phyloP scores from a whole-genome alignment of 176 grass and related monocot genomes.

The Microstegium vimineum region DNA sequence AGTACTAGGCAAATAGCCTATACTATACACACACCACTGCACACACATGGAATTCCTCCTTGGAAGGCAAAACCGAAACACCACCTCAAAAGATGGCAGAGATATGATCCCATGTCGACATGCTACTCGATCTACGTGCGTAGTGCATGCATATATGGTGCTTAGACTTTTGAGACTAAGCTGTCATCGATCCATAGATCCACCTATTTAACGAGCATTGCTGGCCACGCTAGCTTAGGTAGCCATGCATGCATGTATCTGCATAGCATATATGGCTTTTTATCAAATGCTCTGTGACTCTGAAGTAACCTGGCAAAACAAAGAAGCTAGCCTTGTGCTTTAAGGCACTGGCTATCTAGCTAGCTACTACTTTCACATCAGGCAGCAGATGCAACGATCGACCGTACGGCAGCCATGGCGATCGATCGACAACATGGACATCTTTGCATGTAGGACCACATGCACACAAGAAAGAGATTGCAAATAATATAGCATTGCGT shows the following conservation, averaged over 20 bases:
- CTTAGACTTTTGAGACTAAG: constrained; percentile 33
- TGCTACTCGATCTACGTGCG: background rate
- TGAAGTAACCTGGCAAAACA: constrained; percentile 25
- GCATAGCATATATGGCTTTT: background rate
- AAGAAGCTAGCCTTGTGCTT: constrained; percentile 8
- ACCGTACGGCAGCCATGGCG: constrained; percentile 11
- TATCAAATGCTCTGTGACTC: constrained; percentile 29
- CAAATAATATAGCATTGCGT: background rate
- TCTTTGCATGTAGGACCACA: constrained; percentile 14
- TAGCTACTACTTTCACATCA: background rate
- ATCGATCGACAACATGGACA: background rate
- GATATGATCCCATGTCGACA: constrained; percentile 20
- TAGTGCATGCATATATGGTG: background rate
- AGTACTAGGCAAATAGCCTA: background rate
- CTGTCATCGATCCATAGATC: background rate
- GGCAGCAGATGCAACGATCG: background rate
- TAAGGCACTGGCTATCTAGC: background rate
- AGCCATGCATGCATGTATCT: background rate
- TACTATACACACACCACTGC: background rate
- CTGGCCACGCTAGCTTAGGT: background rate
- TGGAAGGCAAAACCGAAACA: constrained; percentile 25
- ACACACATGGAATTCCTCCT: constrained; percentile 25
- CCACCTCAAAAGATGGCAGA: constrained; percentile 18
- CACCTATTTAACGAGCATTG: constrained; percentile 15
- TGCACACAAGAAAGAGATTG: background rate